phyloP scores from a whole-genome alignment of 768 basidiomycete species.

The Coprinopsis sp. region DNA sequence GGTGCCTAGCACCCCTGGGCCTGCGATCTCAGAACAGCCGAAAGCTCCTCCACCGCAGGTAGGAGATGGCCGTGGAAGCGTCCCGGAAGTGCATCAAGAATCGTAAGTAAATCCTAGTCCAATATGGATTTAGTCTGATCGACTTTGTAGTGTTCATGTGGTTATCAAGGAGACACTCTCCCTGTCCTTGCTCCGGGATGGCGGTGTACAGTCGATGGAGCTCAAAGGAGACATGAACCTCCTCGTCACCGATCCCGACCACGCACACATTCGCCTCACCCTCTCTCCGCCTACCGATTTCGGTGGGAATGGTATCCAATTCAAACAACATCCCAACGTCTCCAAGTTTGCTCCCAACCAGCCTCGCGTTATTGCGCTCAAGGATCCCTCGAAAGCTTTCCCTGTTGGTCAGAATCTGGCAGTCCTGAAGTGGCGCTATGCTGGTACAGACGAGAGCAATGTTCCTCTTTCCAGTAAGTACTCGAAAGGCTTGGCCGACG shows the following conservation, averaged over 20 bases:
- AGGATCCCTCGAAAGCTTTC: slow-evolving; percentile 78
- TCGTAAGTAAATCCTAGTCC: slow-evolving; percentile 43
- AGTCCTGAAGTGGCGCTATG: slow-evolving; percentile 91
- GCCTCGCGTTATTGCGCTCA: slow-evolving; percentile 66
- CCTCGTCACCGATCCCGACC: slow-evolving; percentile 70
- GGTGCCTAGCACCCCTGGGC: slow-evolving; percentile 42
- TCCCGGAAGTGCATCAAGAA: slow-evolving; percentile 72
- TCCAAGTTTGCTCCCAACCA: slow-evolving; percentile 74
- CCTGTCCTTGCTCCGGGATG: slow-evolving; percentile 80
- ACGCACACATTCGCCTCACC: slow-evolving; percentile 65
- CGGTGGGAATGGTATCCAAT: slow-evolving; percentile 69
- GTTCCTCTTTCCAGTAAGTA: slow-evolving; percentile 86
- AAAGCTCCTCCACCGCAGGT: slow-evolving; percentile 45
- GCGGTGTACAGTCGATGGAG: slow-evolving; percentile 86
- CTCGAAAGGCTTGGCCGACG: background rate
- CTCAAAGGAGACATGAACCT: slow-evolving; percentile 95
- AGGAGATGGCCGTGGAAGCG: slow-evolving; percentile 49
- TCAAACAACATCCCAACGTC: slow-evolving; percentile 96
- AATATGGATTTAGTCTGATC: background rate
- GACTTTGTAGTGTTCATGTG: slow-evolving; percentile 67
- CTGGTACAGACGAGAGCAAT: slow-evolving; percentile 85
- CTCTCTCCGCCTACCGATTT: slow-evolving; percentile 58
- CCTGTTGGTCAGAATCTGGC: slow-evolving; percentile 83
- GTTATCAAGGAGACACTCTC: slow-evolving; percentile 80
- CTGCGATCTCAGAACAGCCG: slow-evolving; percentile 23